Evolutionary conservation across 1,284 basidiomycete genomes (phyloP).

Genomic region (Paramarasmius palmivorus): DNA sequence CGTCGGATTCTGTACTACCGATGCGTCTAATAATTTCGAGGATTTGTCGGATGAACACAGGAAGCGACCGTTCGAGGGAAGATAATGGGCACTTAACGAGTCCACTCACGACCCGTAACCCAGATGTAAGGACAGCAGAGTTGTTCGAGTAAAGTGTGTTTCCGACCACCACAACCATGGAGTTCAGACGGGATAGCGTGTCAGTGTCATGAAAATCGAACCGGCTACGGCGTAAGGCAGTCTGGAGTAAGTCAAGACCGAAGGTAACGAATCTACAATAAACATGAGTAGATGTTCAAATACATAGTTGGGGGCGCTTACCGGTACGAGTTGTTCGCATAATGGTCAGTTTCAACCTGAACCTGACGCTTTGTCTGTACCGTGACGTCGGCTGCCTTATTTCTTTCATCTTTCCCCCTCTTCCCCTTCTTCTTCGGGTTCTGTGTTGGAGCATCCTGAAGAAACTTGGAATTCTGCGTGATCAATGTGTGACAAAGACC

Average conservation of each 20-base stretch:
- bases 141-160: constrained; percentile 91
- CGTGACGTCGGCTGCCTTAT: constrained; percentile 46
- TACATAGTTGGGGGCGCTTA: constrained; percentile 29
- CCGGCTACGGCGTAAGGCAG: constrained; percentile 81
- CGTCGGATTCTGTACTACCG: constrained; percentile 89
- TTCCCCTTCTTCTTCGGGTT: constrained; percentile 40
- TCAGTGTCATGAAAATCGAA: constrained; percentile 82
- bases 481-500: constrained; percentile 89
- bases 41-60: constrained; percentile 86
- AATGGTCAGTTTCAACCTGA: constrained; percentile 65
- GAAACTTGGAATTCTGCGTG: constrained; percentile 86
- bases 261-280: constrained; percentile 82
- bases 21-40: constrained; percentile 83
- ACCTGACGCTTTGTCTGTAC: constrained; percentile 79
- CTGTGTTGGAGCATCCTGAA: constrained; percentile 54
- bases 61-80: constrained; percentile 75
- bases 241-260: constrained; percentile 91
- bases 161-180: constrained; percentile 86
- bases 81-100: constrained; percentile 87
- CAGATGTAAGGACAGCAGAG: constrained; percentile 77
- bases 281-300: constrained; percentile 4
- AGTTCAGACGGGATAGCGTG: constrained; percentile 79
- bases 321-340: constrained; percentile 84
- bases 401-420: constrained; percentile 22
- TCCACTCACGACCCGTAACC: constrained; percentile 80